Evolutionary conservation across 768 basidiomycete genomes (phyloP), one percentile per base, ranked within the genome.

Genomic region (Mycena venus): DNA sequence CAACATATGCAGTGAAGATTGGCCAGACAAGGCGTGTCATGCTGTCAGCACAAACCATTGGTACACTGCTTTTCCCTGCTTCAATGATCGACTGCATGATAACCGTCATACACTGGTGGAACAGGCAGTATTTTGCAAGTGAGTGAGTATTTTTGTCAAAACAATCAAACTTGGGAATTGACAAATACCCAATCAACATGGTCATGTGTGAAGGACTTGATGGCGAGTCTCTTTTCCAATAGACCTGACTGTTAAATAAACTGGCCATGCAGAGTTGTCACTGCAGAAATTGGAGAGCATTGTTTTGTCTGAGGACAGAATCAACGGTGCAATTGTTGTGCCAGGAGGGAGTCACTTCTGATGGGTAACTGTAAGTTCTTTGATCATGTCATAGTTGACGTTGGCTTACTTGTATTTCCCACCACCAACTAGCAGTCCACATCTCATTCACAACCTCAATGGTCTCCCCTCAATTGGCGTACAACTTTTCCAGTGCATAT

Each of bases 291-390:
- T 68, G 2, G 81, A 80, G 0, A 86, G 78, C 36, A 76, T 49
- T 1, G 82, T 86, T 59, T 86, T 83, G 75, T 86, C 84, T 0
- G 83, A 83, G 0, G 82, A 69, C 1, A 85, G 49, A 23, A 86
- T 85, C 4, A 85, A 49, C 0, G 83, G 83, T 0, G 78, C 78
- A 7, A 83, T 31, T 6, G 80, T 74, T 0, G 78, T 75, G 23
- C 61, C 38, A 32, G 69, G 19, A 17, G 63, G 63, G 36, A 64
- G 47, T 15, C 47, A 47, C n/a, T 51, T 64, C 47, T 64, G 36
- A 49, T 32, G 23, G n/a, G 6, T 3, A 51, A 11, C n/a, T 14
- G 10, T 10, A 34, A 19, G 34, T 9, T 42, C 6, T 21, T 10
- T 32, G 19, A 14, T n/a, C 29, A 49, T 10, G 25, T 47, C 9